Percentiles rank a stretch among this genome's conserved stretches.
Evolutionary conservation across 2,329 filamentous ascomycete genomes (phyloP).

Genomic region (Talaromyces verruculosus): DNA sequence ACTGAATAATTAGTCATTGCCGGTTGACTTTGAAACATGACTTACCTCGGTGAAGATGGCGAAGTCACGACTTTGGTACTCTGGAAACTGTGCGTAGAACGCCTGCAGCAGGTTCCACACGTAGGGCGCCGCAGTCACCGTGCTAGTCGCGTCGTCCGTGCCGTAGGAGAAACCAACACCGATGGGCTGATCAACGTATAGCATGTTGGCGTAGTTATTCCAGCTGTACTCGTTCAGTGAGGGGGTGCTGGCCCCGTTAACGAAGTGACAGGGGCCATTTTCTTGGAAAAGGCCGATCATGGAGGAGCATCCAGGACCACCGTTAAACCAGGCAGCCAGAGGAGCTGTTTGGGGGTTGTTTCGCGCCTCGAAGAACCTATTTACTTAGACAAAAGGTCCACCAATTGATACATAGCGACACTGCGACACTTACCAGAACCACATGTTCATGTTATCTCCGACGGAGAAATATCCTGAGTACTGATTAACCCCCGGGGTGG

Average conservation of each 20-base stretch:
- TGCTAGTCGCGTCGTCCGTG: constrained; percentile 37
- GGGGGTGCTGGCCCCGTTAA: constrained; percentile 45
- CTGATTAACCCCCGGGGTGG: constrained; percentile 54
- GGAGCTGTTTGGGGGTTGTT: constrained; percentile 28
- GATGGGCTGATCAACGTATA: constrained; percentile 67
- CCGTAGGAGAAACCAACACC: constrained; percentile 60
- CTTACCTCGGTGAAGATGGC: constrained; percentile 37
- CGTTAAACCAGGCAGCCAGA: constrained; percentile 48
- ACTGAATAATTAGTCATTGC: constrained; percentile 23
- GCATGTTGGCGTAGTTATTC: constrained; percentile 62
- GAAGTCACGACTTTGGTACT: constrained; percentile 47
- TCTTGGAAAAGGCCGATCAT: constrained; percentile 45
- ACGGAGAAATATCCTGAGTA: constrained; percentile 62
- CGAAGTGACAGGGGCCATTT: constrained; percentile 46
- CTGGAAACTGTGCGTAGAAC: neutral
- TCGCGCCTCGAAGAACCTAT: constrained; percentile 58
- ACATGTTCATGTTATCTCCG: constrained; percentile 42
- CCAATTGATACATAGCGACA: constrained; percentile 51
- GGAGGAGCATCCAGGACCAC: constrained; percentile 48
- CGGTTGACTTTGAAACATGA: neutral
- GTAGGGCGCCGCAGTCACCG: constrained; percentile 54
- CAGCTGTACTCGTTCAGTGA: constrained; percentile 55
- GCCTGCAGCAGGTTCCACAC: constrained; percentile 49
- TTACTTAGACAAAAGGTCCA: constrained; percentile 55
- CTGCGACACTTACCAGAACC: constrained; percentile 52